Evolutionary conservation across 176 grass and related monocot species (phyloP).

Genomic region (Coix lacrymajobi): DNA sequence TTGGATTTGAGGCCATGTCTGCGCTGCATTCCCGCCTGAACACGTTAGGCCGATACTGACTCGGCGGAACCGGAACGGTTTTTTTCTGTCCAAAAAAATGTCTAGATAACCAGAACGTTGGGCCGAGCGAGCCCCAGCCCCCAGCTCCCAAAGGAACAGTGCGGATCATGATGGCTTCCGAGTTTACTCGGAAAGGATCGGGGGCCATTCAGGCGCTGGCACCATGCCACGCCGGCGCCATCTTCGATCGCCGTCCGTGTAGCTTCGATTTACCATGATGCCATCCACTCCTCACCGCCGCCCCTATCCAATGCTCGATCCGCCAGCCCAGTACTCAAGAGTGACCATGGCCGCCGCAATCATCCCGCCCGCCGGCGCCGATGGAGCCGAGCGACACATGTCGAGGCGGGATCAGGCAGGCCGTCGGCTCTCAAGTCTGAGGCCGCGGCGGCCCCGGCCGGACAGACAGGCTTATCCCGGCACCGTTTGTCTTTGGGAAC

Average conservation of each 20-base stretch:
- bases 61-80: not conserved
- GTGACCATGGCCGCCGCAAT: not conserved
- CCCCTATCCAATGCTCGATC: not conserved
- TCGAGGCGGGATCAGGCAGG: not conserved
- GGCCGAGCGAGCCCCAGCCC: not conserved
- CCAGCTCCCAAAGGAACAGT: not conserved
- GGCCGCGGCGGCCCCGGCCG: not conserved
- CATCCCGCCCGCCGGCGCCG: not conserved
- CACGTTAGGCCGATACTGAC: conserved; percentile 22
- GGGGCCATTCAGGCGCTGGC: not conserved
- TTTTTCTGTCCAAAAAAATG: no score
- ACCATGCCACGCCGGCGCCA: not conserved
- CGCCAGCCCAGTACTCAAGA: not conserved
- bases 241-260: not conserved
- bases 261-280: not conserved
- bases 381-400: not conserved
- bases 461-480: not conserved
- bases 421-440: not conserved
- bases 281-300: not conserved
- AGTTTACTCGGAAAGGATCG: not conserved
- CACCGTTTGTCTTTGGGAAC: not conserved
- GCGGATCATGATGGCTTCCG: not conserved
- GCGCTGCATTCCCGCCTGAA: conserved; percentile 4
- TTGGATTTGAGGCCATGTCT: not conserved
- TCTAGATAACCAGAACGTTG: no score